phyloP scores from a whole-genome alignment of 768 basidiomycete species.

The Podaxis sp. region DNA sequence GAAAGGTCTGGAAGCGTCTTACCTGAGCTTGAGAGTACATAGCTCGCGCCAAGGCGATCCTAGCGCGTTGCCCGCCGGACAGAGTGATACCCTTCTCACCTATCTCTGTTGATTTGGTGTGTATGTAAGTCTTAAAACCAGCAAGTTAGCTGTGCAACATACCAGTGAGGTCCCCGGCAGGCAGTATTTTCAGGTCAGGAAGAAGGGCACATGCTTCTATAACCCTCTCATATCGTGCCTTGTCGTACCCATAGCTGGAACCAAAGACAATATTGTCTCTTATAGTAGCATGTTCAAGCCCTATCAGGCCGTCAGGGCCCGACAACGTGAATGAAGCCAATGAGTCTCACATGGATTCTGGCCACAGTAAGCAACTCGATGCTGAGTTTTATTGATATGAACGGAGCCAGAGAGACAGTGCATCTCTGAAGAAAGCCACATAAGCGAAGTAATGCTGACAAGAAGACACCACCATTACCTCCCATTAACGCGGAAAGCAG shows the following conservation, averaged over 20 bases:
- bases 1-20: conserved; percentile 10
- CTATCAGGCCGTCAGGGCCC: conserved; percentile 26
- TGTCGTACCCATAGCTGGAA: conserved; percentile 54
- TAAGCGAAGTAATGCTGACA: conserved; percentile 6
- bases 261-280: conserved; percentile 81
- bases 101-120: conserved; percentile 44
- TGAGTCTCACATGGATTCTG: conserved; percentile 59
- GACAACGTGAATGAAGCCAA: not conserved
- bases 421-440: conserved; percentile 45
- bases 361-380: conserved; percentile 67
- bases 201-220: conserved; percentile 73
- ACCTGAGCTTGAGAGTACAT: conserved; percentile 72
- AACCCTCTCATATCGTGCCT: conserved; percentile 61
- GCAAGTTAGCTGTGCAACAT: conserved; percentile 7
- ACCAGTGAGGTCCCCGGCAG: conserved; percentile 80
- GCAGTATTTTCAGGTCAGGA: conserved; percentile 70
- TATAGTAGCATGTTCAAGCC: conserved; percentile 81
- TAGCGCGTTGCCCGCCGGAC: conserved; percentile 73
- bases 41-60: conserved; percentile 75
- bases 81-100: conserved; percentile 80
- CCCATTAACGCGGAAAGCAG: conserved; percentile 64
- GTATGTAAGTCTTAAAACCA: not conserved
- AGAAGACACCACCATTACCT: conserved; percentile 36
- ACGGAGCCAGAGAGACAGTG: conserved; percentile 52
- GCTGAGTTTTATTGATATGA: conserved; percentile 51